phyloP scores from a whole-genome alignment of 75 land plant genomes.

The Sequoia sempervirens region DNA sequence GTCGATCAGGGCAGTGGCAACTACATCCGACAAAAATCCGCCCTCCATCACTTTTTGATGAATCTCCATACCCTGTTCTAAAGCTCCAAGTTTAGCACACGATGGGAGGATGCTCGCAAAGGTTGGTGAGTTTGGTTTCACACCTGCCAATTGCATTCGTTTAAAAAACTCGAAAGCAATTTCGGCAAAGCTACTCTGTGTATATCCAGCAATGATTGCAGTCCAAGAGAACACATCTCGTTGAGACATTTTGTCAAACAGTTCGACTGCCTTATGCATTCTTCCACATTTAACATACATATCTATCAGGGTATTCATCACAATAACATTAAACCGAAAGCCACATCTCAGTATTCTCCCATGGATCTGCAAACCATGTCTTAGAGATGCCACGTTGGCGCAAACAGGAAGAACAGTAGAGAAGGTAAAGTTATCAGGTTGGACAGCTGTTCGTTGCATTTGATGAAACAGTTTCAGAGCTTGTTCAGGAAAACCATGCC shows the following conservation, averaged over 20 bases:
- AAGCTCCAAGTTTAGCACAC: slow-evolving; percentile 8
- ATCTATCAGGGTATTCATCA: slow-evolving; percentile 9
- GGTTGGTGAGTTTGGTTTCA: slow-evolving; percentile 15
- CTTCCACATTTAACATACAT: slow-evolving; percentile 9
- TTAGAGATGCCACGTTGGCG: background rate
- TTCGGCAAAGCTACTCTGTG: slow-evolving; percentile 11
- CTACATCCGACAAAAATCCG: background rate
- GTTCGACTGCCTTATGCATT: background rate
- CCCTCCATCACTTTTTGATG: slow-evolving; percentile 10
- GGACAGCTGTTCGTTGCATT: background rate
- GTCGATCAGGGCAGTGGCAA: slow-evolving; percentile 16
- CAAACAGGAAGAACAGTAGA: slow-evolving; percentile 7
- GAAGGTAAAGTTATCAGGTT: slow-evolving; percentile 15
- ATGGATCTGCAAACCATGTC: slow-evolving; percentile 5
- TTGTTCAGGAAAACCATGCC: background rate
- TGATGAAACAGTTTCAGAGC: slow-evolving; percentile 1
- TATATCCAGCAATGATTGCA: slow-evolving; percentile 27
- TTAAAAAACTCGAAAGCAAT: slow-evolving; percentile 9
- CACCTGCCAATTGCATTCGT: slow-evolving; percentile 19
- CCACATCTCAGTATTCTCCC: slow-evolving; percentile 1
- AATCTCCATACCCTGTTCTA: background rate
- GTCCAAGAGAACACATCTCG: slow-evolving; percentile 33
- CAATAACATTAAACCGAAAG: background rate
- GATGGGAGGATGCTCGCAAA: slow-evolving; percentile 15
- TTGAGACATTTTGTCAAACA: background rate